Evolutionary conservation across 1,284 basidiomycete genomes (phyloP).

Genomic region (Moesziomyces sp.): DNA sequence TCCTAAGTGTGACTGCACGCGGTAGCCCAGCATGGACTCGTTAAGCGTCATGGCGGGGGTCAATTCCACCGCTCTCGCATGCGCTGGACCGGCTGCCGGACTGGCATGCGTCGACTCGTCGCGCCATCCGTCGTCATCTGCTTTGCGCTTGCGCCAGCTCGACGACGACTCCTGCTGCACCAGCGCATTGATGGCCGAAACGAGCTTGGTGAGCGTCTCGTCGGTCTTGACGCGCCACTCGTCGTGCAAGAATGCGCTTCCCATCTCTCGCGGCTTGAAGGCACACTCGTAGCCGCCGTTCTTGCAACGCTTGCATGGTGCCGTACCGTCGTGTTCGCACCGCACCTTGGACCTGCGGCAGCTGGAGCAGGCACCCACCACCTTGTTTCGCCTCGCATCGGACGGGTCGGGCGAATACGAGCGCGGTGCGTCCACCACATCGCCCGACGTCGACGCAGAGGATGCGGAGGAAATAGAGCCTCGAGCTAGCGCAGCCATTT

Average conservation of each 20-base stretch:
- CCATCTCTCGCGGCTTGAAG: conserved; percentile 29
- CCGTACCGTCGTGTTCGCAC: conserved; percentile 25
- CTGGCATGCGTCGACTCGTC: neutral
- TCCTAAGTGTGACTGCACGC: too few species aligned
- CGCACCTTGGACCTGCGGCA: conserved; percentile 36
- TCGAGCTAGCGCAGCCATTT: neutral
- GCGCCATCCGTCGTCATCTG: neutral
- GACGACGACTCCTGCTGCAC: conserved; percentile 10
- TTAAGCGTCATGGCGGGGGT: too few species aligned
- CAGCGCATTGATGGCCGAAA: conserved; percentile 18
- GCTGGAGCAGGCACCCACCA: conserved; percentile 22
- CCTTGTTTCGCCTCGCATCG: conserved; percentile 3
- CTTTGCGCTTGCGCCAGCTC: neutral
- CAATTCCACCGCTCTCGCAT: neutral
- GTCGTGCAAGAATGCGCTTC: conserved; percentile 13
- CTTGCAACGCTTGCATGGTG: conserved; percentile 28
- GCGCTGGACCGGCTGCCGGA: neutral
- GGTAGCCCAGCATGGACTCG: too few species aligned
- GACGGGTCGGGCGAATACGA: conserved; percentile 1
- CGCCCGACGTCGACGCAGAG: conserved; percentile 1
- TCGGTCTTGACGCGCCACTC: conserved; percentile 36
- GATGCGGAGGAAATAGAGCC: conserved; percentile 11
- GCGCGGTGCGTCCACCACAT: neutral
- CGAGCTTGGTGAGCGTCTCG: conserved; percentile 36
- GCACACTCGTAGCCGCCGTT: conserved; percentile 32